phyloP scores from a whole-genome alignment of 495 filamentous ascomycete species.

The Penicillium crystallinum region DNA sequence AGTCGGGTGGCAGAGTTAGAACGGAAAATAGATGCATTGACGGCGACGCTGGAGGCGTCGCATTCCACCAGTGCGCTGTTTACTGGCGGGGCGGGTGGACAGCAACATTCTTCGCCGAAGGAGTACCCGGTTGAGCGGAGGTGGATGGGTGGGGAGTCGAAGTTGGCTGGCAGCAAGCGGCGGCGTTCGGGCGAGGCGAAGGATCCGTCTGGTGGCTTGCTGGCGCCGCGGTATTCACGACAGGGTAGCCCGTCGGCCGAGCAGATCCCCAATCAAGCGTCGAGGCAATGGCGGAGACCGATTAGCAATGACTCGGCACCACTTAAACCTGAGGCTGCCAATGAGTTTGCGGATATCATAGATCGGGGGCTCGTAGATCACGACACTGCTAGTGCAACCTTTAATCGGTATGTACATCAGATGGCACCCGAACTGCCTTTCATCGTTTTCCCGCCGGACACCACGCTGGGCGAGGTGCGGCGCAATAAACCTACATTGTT shows the following conservation, averaged over 20 bases:
- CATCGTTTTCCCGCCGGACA: constrained; percentile 67
- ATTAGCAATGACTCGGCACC: constrained; percentile 9
- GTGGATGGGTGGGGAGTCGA: constrained; percentile 9
- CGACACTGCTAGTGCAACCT: constrained; percentile 58
- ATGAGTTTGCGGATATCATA: constrained; percentile 58
- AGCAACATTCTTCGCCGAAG: neutral
- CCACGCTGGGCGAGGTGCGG: constrained; percentile 62
- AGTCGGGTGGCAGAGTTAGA: constrained; percentile 88
- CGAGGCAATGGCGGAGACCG: constrained; percentile 15
- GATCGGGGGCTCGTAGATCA: constrained; percentile 63
- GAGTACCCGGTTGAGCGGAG: constrained; percentile 12
- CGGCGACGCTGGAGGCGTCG: constrained; percentile 63
- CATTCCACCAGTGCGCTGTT: constrained; percentile 11
- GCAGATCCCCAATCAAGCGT: constrained; percentile 11
- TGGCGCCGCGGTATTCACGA: constrained; percentile 18
- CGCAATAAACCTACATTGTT: constrained; percentile 73
- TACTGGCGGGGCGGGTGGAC: neutral
- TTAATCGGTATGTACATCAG: constrained; percentile 60
- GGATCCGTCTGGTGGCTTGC: constrained; percentile 4
- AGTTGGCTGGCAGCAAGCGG: constrained; percentile 20
- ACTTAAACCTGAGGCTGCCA: constrained; percentile 8
- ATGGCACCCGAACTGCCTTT: constrained; percentile 71
- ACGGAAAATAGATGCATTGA: constrained; percentile 87
- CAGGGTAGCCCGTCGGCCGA: constrained; percentile 24
- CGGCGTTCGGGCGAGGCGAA: constrained; percentile 22